Conservation (phyloP, 148 eudicot species). For the Tetragonia tetragonoides region DNA sequence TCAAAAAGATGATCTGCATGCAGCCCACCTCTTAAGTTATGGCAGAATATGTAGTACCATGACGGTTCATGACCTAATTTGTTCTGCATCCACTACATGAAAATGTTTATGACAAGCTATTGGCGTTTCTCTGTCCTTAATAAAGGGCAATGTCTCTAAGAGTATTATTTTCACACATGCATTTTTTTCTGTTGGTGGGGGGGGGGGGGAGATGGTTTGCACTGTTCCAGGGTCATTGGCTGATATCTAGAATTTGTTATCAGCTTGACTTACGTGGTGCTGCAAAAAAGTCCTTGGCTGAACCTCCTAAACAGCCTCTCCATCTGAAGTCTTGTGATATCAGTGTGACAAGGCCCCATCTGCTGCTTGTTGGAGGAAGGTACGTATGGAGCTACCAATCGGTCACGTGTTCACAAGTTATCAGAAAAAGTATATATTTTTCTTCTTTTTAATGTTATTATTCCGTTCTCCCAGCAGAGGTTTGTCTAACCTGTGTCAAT, state of each 20-base stretch:
- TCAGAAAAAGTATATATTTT: background rate
- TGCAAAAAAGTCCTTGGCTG: conserved; percentile 79
- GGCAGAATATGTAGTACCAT: background rate
- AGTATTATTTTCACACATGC: background rate
- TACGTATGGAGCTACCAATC: conserved; percentile 24
- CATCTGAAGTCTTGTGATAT: conserved; percentile 85
- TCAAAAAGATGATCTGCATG: background rate
- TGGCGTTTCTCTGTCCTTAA: background rate
- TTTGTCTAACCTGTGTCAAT: background rate
- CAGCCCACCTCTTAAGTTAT: background rate
- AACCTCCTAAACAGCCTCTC: conserved; percentile 81
- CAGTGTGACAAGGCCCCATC: conserved; percentile 81
- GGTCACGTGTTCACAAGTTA: background rate
- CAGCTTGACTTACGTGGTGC: conserved; percentile 95
- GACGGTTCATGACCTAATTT: background rate
- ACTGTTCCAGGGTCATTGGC: conserved; percentile 7
- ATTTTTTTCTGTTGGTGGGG: background rate
- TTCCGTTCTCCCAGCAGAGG: background rate
- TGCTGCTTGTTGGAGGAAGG: conserved; percentile 99
- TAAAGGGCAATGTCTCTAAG: no score
- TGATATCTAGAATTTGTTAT: conserved; percentile 43
- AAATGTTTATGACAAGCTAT: background rate
- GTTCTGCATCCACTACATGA: background rate
- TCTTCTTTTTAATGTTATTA: background rate
- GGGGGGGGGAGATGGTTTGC: background rate